Conservation (phyloP, 208 protist species). For the Wallacemonas collosoma region DNA sequence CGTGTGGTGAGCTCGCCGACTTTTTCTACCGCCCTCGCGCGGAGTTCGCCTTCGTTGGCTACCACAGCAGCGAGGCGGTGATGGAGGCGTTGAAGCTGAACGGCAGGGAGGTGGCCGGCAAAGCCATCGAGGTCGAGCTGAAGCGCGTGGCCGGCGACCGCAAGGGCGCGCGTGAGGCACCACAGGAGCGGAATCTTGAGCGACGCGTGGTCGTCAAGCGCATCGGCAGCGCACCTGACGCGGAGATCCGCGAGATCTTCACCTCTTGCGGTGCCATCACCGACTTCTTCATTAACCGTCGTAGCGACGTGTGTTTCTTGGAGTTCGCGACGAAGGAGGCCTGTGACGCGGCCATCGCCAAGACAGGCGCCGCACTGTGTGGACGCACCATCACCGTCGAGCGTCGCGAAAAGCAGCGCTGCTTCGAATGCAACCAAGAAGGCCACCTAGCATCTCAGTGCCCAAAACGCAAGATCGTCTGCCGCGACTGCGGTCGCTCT, state of each 20-base stretch:
- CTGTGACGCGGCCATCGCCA: slow-evolving; percentile 42
- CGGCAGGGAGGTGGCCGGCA: slow-evolving; percentile 44
- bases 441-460: slow-evolving; percentile 70
- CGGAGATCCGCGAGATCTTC: slow-evolving; percentile 55
- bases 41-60: slow-evolving; percentile 58
- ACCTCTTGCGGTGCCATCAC: slow-evolving; percentile 43
- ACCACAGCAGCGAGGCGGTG: slow-evolving; percentile 35
- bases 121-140: slow-evolving; percentile 40
- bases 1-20: slow-evolving; percentile 52
- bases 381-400: slow-evolving; percentile 44
- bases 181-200: slow-evolving; percentile 6
- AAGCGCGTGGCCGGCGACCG: slow-evolving; percentile 22
- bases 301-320: slow-evolving; percentile 60
- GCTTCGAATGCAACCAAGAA: slow-evolving; percentile 66
- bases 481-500: slow-evolving; percentile 46
- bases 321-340: slow-evolving; percentile 42
- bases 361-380: slow-evolving; percentile 40
- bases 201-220: slow-evolving; percentile 59
- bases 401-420: slow-evolving; percentile 47
- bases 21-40: slow-evolving; percentile 38
- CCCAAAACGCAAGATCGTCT: slow-evolving; percentile 27
- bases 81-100: slow-evolving; percentile 58
- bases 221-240: slow-evolving; percentile 35
- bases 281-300: slow-evolving; percentile 51
- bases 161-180: slow-evolving; percentile 17